Evolutionary conservation across 2,329 filamentous ascomycete species (phyloP), one percentile per base, ranked within the genome.

Genomic region (Paradendryphiella salina): DNA sequence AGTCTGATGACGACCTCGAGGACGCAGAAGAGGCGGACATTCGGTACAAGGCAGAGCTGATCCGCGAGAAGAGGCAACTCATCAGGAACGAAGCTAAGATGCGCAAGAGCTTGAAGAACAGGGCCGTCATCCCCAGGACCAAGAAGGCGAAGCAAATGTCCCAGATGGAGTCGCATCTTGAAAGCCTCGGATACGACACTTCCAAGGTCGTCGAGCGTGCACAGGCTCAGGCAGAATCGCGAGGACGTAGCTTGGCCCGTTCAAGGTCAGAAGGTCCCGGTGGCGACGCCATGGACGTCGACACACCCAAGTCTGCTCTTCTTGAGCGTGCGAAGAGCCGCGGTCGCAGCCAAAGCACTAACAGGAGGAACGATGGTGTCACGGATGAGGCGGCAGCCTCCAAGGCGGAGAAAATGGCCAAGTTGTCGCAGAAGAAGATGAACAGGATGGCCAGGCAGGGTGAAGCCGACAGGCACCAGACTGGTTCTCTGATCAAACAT

Each of bases 21-120:
- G 92, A 96, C 70, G 90, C 86, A 15, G 91, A 96, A 57, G 90
- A 95, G 65, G 89, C 88, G 35, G 90, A 96, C 57, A 85, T 93
- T 62, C 81, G 90, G 65, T 86, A 89, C 80, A 96, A 97, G 81
- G 95, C 94, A 41, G 89, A 96, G 59, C 79, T 96, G 55, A 99
- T 99, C 75, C 88, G 93, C 57, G 92, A 96, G 80, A 96, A 97
- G 85, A 87, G 90, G 64, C 83, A 87, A 57, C 81, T 96, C 56
- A 94, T 97, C 77, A 86, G 89, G 71, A 97, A 97, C 76, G 94
- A 96, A 67, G 89, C 90, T 57, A 89, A 89, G 78, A 91, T 96
- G 87, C 89, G 90, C 77, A 97, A 96, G 81, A 88, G 87, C 34
- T 85, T 99, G 73, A 97, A 99, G 87, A 99, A 99, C 81, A 85